A percentile compares a stretch with the other conserved stretches of the same genome.
Evolutionary conservation across 2,329 filamentous ascomycete species (phyloP).

Genomic region (Colletotrichum cereale): DNA sequence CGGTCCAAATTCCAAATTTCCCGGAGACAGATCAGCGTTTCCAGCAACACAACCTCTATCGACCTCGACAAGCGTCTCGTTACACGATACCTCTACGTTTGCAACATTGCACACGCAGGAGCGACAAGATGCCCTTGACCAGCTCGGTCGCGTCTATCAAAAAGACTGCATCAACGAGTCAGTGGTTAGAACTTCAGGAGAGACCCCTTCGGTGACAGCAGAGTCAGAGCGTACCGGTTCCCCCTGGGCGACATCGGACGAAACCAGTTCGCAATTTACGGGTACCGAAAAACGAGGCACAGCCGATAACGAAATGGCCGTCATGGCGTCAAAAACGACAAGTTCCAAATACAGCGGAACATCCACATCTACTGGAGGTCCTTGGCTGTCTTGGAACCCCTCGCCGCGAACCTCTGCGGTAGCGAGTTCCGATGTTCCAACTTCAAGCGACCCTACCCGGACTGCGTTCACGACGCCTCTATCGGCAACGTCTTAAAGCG

Average conservation of each 20-base stretch:
- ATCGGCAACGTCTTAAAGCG: no score
- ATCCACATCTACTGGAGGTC: background rate
- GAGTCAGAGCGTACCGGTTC: slow-evolving; percentile 8
- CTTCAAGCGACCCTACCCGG: background rate
- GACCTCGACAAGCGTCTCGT: slow-evolving; percentile 1
- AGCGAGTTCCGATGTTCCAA: background rate
- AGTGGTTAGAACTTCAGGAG: background rate
- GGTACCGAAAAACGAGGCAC: background rate
- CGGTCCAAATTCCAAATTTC: background rate
- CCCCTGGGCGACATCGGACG: slow-evolving; percentile 10
- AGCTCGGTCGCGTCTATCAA: background rate
- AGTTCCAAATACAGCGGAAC: background rate
- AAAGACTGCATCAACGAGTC: background rate
- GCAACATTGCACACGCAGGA: background rate
- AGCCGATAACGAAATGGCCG: background rate
- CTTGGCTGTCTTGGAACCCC: background rate
- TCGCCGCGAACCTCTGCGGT: background rate
- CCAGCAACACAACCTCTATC: slow-evolving; percentile 12
- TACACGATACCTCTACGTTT: background rate
- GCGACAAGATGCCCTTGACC: background rate
- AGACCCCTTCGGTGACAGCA: slow-evolving; percentile 3
- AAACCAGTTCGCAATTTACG: slow-evolving; percentile 25
- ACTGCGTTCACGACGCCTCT: no score
- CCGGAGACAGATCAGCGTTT: slow-evolving; percentile 13
- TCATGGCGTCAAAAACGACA: slow-evolving; percentile 9